phyloP scores from a whole-genome alignment of 2,329 filamentous ascomycete species.

The Verticillium zaregamsianum region DNA sequence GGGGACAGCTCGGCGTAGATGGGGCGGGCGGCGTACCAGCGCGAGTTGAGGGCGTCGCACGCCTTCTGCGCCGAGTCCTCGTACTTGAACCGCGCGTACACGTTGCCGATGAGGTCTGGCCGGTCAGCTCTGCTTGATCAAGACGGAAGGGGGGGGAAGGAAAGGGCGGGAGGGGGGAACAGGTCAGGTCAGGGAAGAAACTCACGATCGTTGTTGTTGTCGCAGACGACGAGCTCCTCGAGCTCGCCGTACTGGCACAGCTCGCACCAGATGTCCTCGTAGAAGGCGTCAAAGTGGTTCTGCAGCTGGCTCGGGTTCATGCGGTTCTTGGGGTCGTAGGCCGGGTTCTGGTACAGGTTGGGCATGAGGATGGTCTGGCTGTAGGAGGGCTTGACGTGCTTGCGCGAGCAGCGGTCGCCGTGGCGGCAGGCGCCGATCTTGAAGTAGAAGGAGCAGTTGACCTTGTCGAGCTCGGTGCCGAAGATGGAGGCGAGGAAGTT shows the following conservation, averaged over 20 bases:
- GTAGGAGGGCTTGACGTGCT: constrained; percentile 99
- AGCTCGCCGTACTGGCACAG: constrained; percentile 98
- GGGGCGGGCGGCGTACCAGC: constrained; percentile 95
- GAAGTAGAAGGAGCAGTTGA: constrained; percentile 97
- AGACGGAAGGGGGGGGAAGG: neutral
- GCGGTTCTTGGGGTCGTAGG: constrained; percentile 93
- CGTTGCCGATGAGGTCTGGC: constrained; percentile 90
- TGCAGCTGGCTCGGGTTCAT: constrained; percentile 96
- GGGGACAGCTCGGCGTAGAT: constrained; percentile 98
- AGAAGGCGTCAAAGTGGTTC: constrained; percentile 99
- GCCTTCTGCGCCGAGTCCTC: constrained; percentile 92
- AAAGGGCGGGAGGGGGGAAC: constrained; percentile 15
- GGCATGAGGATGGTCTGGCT: constrained; percentile 96
- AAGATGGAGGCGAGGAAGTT: constrained; percentile 99
- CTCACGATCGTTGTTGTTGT: constrained; percentile 97
- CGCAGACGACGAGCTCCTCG: constrained; percentile 96
- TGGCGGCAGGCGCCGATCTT: constrained; percentile 99
- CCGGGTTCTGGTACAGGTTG: constrained; percentile 98
- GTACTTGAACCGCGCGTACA: constrained; percentile 99
- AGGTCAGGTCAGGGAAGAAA: constrained; percentile 20
- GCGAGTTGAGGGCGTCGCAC: constrained; percentile 87
- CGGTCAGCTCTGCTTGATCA: constrained; percentile 17
- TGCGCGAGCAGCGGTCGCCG: constrained; percentile 95
- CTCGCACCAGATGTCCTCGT: constrained; percentile 99
- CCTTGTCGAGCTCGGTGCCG: constrained; percentile 97